Percentiles rank a stretch among this genome's conserved stretches.
Conservation (phyloP, 305 asterid species). For the Petunia hybrid region DNA sequence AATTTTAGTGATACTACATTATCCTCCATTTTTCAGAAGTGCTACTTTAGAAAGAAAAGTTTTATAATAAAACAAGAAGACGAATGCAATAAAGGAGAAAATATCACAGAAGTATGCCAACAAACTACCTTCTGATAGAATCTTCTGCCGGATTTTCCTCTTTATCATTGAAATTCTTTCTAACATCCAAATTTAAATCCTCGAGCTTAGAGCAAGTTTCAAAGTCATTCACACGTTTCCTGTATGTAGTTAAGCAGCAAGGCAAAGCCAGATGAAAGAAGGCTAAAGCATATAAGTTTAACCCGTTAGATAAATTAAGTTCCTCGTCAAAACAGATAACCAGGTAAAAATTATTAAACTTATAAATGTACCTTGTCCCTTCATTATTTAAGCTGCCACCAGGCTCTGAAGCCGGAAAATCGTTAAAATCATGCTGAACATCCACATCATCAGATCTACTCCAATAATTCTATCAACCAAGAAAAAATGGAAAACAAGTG, state of each 20-base stretch:
- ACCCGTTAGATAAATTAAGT: slow-evolving; percentile 17
- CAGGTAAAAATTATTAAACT: slow-evolving; percentile 19
- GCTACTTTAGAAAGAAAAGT: not conserved
- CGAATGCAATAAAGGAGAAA: slow-evolving; percentile 7
- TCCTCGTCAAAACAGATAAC: slow-evolving; percentile 18
- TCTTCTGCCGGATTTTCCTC: slow-evolving; percentile 58
- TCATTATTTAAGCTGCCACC: slow-evolving; percentile 42
- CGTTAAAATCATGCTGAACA: slow-evolving; percentile 56
- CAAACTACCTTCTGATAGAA: slow-evolving; percentile 59
- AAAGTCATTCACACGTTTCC: slow-evolving; percentile 68
- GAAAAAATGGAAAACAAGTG: slow-evolving; percentile 24
- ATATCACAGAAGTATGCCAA: slow-evolving; percentile 35
- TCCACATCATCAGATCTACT: slow-evolving; percentile 63
- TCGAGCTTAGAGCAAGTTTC: slow-evolving; percentile 91
- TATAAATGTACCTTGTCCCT: slow-evolving; percentile 46
- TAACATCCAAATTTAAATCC: slow-evolving; percentile 87
- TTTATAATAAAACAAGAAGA: slow-evolving; percentile 4
- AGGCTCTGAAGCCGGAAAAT: slow-evolving; percentile 42
- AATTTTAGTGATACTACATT: slow-evolving; percentile 1
- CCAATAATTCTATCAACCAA: slow-evolving; percentile 57
- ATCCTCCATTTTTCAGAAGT: slow-evolving; percentile 12
- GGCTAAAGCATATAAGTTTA: slow-evolving; percentile 21
- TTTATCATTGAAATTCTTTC: slow-evolving; percentile 55
- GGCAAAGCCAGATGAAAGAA: slow-evolving; percentile 29
- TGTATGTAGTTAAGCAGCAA: slow-evolving; percentile 51